Evolutionary conservation across 176 grass and related monocot genomes (phyloP).

Genomic region (Phoenix roebelenii): DNA sequence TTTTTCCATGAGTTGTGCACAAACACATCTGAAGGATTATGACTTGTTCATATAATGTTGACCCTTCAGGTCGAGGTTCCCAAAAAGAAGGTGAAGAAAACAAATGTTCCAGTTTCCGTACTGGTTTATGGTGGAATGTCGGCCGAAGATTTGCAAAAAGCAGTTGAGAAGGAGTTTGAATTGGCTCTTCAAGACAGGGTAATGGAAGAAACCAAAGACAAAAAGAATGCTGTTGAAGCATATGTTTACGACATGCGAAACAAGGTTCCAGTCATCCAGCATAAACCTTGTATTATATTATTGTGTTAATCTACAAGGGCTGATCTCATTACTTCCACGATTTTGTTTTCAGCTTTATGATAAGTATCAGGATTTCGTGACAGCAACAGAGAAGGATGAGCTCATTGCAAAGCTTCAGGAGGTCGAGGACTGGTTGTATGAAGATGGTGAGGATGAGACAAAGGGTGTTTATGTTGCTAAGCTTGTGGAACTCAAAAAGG

Average conservation of each 20-base stretch:
- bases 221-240: slow-evolving; percentile 90
- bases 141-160: slow-evolving; percentile 55
- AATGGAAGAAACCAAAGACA: slow-evolving; percentile 99
- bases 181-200: slow-evolving; percentile 96
- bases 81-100: slow-evolving; percentile 97
- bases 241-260: slow-evolving; percentile 99
- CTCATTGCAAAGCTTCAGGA: slow-evolving; percentile 75
- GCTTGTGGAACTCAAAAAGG: slow-evolving; percentile 79
- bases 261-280: slow-evolving; percentile 34
- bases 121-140: slow-evolving; percentile 68
- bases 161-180: slow-evolving; percentile 82
- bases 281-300: not conserved
- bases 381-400: slow-evolving; percentile 51
- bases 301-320: not conserved
- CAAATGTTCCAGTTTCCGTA: slow-evolving; percentile 46
- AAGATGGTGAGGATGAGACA: slow-evolving; percentile 96
- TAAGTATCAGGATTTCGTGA: slow-evolving; percentile 66
- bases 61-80: slow-evolving; percentile 39
- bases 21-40: too few relatives aligned
- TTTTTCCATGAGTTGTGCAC: too few relatives aligned
- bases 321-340: slow-evolving; percentile 25
- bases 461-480: slow-evolving; percentile 95
- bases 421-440: slow-evolving; percentile 96
- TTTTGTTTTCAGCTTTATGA: slow-evolving; percentile 47
- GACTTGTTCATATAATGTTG: not conserved